Evolutionary conservation across 2,329 filamentous ascomycete genomes (phyloP).

Genomic region (Emmonsia crescens): DNA sequence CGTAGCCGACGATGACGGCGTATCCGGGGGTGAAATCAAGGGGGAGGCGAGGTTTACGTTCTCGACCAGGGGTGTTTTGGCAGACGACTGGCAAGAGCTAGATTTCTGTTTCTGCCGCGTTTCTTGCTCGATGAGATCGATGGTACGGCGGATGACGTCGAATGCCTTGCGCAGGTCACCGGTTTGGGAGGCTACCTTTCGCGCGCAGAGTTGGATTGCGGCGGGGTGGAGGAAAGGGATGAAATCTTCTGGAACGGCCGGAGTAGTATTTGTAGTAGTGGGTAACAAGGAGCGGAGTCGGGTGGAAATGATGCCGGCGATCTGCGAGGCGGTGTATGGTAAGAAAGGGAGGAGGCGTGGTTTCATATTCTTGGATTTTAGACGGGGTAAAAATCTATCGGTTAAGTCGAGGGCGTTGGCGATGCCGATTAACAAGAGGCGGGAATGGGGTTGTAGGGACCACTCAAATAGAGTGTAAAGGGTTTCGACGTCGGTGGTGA

Average conservation of each 20-base stretch:
- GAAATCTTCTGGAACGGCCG: slow-evolving; percentile 31
- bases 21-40: slow-evolving; percentile 56
- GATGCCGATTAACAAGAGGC: slow-evolving; percentile 77
- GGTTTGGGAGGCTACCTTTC: slow-evolving; percentile 88
- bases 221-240: slow-evolving; percentile 88
- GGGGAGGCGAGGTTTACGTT: not conserved
- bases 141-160: slow-evolving; percentile 78
- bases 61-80: slow-evolving; percentile 27
- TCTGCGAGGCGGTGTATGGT: slow-evolving; percentile 79
- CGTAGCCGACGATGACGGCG: slow-evolving; percentile 52
- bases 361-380: slow-evolving; percentile 87
- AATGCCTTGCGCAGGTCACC: slow-evolving; percentile 93
- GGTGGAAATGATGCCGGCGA: slow-evolving; percentile 74
- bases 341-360: slow-evolving; percentile 83
- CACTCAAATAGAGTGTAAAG: slow-evolving; percentile 94
- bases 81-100: slow-evolving; percentile 28
- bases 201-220: slow-evolving; percentile 84
- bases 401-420: slow-evolving; percentile 94
- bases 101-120: slow-evolving; percentile 54
- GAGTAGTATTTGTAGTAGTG: slow-evolving; percentile 29
- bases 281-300: slow-evolving; percentile 68
- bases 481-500: slow-evolving; percentile 78
- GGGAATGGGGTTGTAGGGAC: slow-evolving; percentile 73
- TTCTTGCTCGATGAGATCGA: slow-evolving; percentile 82
- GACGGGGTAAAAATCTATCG: slow-evolving; percentile 82